Evolutionary conservation across 2,329 filamentous ascomycete species (phyloP).

Genomic region (Nakataea oryzae): DNA sequence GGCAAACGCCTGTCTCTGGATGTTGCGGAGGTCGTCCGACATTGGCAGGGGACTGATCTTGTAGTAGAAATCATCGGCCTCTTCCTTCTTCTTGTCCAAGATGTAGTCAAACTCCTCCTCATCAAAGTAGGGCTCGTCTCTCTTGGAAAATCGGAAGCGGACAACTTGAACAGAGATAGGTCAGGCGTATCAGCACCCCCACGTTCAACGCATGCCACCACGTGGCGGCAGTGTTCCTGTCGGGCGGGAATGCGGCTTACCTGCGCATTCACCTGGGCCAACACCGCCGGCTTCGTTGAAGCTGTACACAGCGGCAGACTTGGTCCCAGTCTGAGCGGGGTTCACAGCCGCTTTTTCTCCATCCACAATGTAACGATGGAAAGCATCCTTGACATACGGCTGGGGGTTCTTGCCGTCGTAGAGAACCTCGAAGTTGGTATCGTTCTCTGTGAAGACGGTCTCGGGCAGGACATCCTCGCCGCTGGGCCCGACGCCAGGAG

Average conservation of each 20-base stretch:
- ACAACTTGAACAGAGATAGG: constrained; percentile 51
- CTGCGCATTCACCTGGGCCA: constrained; percentile 76
- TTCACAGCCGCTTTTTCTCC: constrained; percentile 74
- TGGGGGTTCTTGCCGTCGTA: constrained; percentile 72
- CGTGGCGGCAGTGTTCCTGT: constrained; percentile 28
- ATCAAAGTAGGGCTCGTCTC: constrained; percentile 68
- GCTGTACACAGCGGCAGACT: constrained; percentile 81
- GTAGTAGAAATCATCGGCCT: constrained; percentile 94
- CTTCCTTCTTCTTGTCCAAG: constrained; percentile 74
- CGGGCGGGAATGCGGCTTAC: constrained; percentile 34
- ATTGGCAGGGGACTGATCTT: constrained; percentile 87
- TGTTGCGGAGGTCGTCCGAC: constrained; percentile 86
- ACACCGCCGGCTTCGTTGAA: constrained; percentile 89
- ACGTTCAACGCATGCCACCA: constrained; percentile 18
- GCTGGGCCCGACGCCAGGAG: constrained; percentile 69
- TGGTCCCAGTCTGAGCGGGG: constrained; percentile 70
- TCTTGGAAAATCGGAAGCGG: constrained; percentile 76
- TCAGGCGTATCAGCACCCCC: constrained; percentile 10
- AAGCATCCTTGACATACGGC: constrained; percentile 88
- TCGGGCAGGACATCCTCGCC: constrained; percentile 77
- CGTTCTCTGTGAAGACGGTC: constrained; percentile 89
- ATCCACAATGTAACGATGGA: constrained; percentile 80
- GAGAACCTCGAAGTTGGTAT: constrained; percentile 73
- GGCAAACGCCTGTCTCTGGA: constrained; percentile 86
- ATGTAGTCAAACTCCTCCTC: constrained; percentile 89